phyloP scores from a whole-genome alignment of 768 basidiomycete genomes.

The Psilocybe subaeruginosa region DNA sequence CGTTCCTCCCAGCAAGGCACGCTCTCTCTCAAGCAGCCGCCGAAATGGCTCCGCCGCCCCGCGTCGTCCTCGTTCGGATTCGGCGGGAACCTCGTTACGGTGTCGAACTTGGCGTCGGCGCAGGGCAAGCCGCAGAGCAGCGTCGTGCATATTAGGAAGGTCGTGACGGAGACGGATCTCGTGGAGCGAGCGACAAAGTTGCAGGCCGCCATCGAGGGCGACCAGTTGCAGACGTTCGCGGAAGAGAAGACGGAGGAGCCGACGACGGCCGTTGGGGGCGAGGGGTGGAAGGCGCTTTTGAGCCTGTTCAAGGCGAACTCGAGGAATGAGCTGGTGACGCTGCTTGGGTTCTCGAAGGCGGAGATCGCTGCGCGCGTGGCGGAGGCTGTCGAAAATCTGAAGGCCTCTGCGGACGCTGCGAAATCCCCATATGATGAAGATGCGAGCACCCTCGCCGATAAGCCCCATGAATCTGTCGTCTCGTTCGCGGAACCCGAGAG shows the following conservation, averaged over 20 bases:
- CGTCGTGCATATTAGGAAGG: constrained; percentile 75
- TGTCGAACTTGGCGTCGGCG: constrained; percentile 73
- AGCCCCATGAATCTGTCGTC: constrained; percentile 73
- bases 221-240: constrained; percentile 68
- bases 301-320: constrained; percentile 90
- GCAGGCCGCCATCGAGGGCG: constrained; percentile 60
- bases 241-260: constrained; percentile 48
- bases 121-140: constrained; percentile 85
- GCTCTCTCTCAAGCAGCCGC: constrained; percentile 90
- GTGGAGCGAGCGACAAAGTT: constrained; percentile 75
- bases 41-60: constrained; percentile 93
- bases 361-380: constrained; percentile 81
- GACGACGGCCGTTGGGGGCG: constrained; percentile 38
- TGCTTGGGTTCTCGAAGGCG: constrained; percentile 91
- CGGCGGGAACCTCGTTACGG: constrained; percentile 83
- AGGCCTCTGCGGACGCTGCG: constrained; percentile 40
- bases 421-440: constrained; percentile 40
- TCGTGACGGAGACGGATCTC: constrained; percentile 76
- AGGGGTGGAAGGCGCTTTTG: constrained; percentile 86
- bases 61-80: constrained; percentile 86
- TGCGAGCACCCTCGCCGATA: constrained; percentile 38
- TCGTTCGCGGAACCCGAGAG: constrained; percentile 83
- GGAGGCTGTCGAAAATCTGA: constrained; percentile 79
- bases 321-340: constrained; percentile 84
- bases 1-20: constrained; percentile 54